Evolutionary conservation across 441 rosid genomes (phyloP), one percentile per base, ranked within the genome.

Genomic region (Dalechampia spathulata): DNA sequence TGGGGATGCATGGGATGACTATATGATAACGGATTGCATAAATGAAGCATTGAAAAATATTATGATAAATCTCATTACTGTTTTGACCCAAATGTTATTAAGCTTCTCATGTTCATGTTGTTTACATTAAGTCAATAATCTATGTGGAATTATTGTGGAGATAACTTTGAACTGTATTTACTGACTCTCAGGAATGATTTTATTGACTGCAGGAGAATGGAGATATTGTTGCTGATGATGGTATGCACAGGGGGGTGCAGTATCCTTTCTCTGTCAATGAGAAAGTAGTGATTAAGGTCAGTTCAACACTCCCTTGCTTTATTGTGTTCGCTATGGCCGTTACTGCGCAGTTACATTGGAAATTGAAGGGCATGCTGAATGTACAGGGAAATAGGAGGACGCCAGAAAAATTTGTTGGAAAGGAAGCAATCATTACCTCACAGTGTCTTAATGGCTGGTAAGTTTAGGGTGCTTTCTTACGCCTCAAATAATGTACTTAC

Each of bases 371-470:
- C 52, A 10, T 64, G 64, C 52, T 49, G 64, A 59, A 70, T 40
- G 26, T 73, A 30, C 78, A 92, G 98, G 98, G 96, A 56, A 92
- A 92, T 68, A 66, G 86, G 67, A 80, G 98, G 70, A 92, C 98
- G 4, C 96, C 94, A 0, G 98, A 84, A 63, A 88, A 88, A 62
- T 86, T 86, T 78, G 90, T 88, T 28, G 96, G 98, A 54, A 92
- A 86, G 82, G 98, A 88, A 75, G 98, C 98, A 23, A 59, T 92
- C 27, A 83, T 92, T 63, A 86, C 96, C 68, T 88, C 96, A 64
- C 98, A 92, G 44, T 88, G 96, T 79, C 94, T 88, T 62, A 92
- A 92, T 77, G 98, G 98, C 75, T 92, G 98, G 98, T 92, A 59
- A 71, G 91, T 81, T 41, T 32, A 55, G 15, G n/a, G 20, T 27